Base-by-base conservation (phyloP, 1,284 basidiomycete species). In the Sparassis latifolia region DNA sequence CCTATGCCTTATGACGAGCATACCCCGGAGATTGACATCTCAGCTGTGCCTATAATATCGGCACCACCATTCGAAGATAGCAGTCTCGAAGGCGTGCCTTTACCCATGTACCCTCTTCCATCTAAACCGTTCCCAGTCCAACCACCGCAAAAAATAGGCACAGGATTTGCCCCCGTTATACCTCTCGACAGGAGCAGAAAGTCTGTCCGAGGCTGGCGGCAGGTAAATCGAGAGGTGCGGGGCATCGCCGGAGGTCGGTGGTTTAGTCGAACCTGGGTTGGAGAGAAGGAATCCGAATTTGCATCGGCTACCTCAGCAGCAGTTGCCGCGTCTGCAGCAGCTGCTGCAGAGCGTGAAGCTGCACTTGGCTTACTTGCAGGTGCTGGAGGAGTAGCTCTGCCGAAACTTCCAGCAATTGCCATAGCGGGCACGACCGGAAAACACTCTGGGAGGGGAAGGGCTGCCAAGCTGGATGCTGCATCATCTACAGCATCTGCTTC, bases 231-330 rank as follows among this genome's bases (percentile, higher is more conserved):
- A 45, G 87, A 89, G 64, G 79, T 89, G 44, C 74, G 84, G 41
- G 87, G 86, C 6, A 87, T 89, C 49, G 87, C 82, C 33, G 86
- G 86, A 10, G 86, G 86, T 2, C 77, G 86, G 31, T 89, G 87
- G 87, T 84, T 89, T 58, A 69, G 80, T 5, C 76, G 76, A 31
- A 70, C 83, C 10, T 89, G 86, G 86, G 83, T 86, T 10, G 87
- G 86, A n/a, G 82, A 82, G 52, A 88, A 86, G 64, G 84, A 86
- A 42, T 87, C 84, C 10, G 78, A 84, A 52, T 81, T 76, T 50
- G 76, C 70, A 1, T 50, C 56, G 2, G 65, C 65, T 0, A 56
- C 55, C 10, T 57, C 65, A 2, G 49, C 74, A 12, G 61, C 58
- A 2, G 55, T 56, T 9, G 59, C 60, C 7, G 55, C 54, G 2